A percentile compares a stretch with the other conserved stretches of the same genome.
Conservation (phyloP, 108 stramenopile species). For the Nitzschia putrida region DNA sequence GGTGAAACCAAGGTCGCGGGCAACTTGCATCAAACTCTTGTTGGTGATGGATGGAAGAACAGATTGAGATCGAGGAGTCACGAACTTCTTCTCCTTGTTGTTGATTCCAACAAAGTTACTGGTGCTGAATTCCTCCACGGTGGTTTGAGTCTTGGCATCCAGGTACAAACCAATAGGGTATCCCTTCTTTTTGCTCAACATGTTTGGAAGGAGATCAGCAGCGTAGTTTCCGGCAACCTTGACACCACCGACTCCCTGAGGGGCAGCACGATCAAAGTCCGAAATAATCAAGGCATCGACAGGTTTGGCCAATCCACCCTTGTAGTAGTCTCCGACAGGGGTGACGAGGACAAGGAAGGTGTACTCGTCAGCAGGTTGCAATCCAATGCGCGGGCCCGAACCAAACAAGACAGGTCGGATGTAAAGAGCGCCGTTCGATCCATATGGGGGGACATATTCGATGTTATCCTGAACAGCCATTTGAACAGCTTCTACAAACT, state of each 20-base stretch:
- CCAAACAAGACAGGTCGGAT: conserved; percentile 96
- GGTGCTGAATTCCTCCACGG: conserved; percentile 97
- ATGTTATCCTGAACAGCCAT: conserved; percentile 89
- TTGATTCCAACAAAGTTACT: conserved; percentile 97
- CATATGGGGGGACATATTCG: conserved; percentile 97
- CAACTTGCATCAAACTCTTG: conserved; percentile 94
- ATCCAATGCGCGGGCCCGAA: conserved; percentile 91
- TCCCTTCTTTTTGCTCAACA: conserved; percentile 93
- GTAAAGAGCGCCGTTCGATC: conserved; percentile 92
- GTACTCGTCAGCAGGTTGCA: conserved; percentile 98
- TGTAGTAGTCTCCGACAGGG: conserved; percentile 98
- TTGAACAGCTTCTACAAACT: conserved; percentile 91
- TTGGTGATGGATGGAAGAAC: conserved; percentile 96
- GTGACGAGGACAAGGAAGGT: conserved; percentile 92
- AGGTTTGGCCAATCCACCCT: conserved; percentile 89
- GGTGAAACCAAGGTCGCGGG: conserved; percentile 85
- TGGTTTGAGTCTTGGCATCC: conserved; percentile 90
- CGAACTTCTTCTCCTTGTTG: conserved; percentile 72
- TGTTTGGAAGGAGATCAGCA: conserved; percentile 95
- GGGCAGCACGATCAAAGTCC: conserved; percentile 97
- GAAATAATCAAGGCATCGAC: conserved; percentile 90
- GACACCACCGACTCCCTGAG: conserved; percentile 92
- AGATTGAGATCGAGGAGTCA: conserved; percentile 89
- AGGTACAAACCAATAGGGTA: conserved; percentile 95
- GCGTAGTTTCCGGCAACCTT: conserved; percentile 99